A percentile compares a stretch with the other conserved stretches of the same genome.
These are phyloP conservation scores for Pugionium dolabratum DNA, from an alignment of 345 rosid species.

Conservation along the genomic window DNA sequence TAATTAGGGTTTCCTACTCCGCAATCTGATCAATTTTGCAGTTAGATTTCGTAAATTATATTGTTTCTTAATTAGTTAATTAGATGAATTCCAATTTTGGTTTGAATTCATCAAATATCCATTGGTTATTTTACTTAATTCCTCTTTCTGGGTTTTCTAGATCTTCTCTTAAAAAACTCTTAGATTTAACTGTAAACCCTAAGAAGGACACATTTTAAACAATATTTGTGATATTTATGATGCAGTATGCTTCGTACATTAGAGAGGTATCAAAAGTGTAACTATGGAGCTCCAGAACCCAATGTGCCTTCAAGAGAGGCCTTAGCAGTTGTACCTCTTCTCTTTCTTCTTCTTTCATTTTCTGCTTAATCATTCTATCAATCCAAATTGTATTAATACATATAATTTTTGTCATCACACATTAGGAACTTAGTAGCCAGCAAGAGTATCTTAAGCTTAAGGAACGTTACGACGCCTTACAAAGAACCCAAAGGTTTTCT, in stretches of 20 bases:
- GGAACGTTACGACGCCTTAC: slow-evolving; percentile 81
- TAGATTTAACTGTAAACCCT: slow-evolving; percentile 20
- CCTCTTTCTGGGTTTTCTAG: neutral
- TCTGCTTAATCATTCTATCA: neutral
- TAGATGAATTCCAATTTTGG: slow-evolving; percentile 2
- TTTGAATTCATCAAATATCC: slow-evolving; percentile 40
- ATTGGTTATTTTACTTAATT: slow-evolving; percentile 31
- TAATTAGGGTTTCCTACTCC: slow-evolving; percentile 15
- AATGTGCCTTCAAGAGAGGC: slow-evolving; percentile 83
- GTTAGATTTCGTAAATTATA: slow-evolving; percentile 33
- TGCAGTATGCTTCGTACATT: slow-evolving; percentile 86
- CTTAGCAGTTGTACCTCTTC: slow-evolving; percentile 53
- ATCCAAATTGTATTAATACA: neutral
- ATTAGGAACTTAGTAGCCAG: slow-evolving; percentile 81
- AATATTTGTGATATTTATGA: slow-evolving; percentile 5
- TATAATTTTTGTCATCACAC: neutral
- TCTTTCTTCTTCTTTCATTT: neutral
- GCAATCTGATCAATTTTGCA: neutral
- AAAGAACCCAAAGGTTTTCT: slow-evolving; percentile 69
- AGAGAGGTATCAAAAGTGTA: slow-evolving; percentile 96
- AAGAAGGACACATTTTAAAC: neutral
- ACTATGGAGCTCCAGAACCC: slow-evolving; percentile 92
- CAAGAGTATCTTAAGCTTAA: slow-evolving; percentile 94
- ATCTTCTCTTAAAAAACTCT: slow-evolving; percentile 10
- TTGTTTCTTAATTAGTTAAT: neutral